These are phyloP conservation scores for Stemphylium lycopersici DNA, from an alignment of 2,329 filamentous ascomycete species.

Conservation along the genomic window DNA sequence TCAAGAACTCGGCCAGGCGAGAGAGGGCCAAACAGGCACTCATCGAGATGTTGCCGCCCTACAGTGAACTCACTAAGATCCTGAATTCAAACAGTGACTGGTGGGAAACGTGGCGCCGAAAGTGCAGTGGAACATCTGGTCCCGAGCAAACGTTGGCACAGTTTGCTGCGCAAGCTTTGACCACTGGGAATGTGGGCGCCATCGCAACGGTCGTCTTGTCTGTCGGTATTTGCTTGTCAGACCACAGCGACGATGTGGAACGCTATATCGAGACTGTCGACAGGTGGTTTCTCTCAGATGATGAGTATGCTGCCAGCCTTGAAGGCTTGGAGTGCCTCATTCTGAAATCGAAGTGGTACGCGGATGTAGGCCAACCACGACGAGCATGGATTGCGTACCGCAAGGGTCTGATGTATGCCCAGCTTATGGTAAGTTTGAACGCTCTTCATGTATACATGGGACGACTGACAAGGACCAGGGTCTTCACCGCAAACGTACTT, in stretches of 20 bases:
- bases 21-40: slow-evolving; percentile 47
- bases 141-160: slow-evolving; percentile 45
- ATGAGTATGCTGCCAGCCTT: slow-evolving; percentile 57
- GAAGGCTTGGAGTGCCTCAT: slow-evolving; percentile 61
- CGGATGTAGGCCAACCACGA: slow-evolving; percentile 62
- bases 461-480: slow-evolving; percentile 37
- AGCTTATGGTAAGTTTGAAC: slow-evolving; percentile 56
- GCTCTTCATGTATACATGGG: not conserved
- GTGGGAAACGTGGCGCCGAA: slow-evolving; percentile 53
- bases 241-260: slow-evolving; percentile 54
- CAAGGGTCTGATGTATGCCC: slow-evolving; percentile 58
- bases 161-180: slow-evolving; percentile 55
- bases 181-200: slow-evolving; percentile 50
- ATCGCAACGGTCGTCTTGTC: slow-evolving; percentile 46
- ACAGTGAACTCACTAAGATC: slow-evolving; percentile 41
- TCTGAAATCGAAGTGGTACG: slow-evolving; percentile 59
- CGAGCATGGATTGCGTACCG: slow-evolving; percentile 61
- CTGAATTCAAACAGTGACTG: slow-evolving; percentile 48
- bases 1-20: slow-evolving; percentile 36
- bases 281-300: slow-evolving; percentile 56
- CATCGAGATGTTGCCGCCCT: slow-evolving; percentile 43
- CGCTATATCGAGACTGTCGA: slow-evolving; percentile 56
- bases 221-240: slow-evolving; percentile 49
- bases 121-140: slow-evolving; percentile 51
- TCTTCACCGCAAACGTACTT: slow-evolving; percentile 46